Percentiles rank a stretch among this genome's conserved stretches.
These are phyloP conservation scores for Rhodamnia rubescens DNA, from an alignment of 345 rosid species.

Conservation along the genomic window DNA sequence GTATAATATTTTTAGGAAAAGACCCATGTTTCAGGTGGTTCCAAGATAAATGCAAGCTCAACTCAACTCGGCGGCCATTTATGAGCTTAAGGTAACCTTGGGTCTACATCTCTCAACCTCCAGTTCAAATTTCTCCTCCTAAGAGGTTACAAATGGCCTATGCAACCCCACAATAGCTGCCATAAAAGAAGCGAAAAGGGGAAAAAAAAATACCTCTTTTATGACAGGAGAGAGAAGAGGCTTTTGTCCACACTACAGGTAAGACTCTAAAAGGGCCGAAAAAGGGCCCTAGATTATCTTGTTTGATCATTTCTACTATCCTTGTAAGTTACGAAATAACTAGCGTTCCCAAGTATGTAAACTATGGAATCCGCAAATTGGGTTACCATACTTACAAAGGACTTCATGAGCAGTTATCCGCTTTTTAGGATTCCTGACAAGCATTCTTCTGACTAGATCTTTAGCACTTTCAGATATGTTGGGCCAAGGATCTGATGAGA, in stretches of 20 bases:
- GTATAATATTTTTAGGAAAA: not conserved
- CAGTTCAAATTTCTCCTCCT: not conserved
- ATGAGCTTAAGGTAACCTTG: not conserved
- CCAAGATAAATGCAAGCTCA: not conserved
- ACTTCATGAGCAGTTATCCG: constrained; percentile 75
- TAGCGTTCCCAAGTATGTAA: not conserved
- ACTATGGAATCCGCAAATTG: not conserved
- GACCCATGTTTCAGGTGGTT: not conserved
- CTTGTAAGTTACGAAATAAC: not conserved
- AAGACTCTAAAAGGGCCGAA: not conserved
- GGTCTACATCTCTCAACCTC: not conserved
- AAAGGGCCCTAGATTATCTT: not conserved
- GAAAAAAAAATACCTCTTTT: not conserved
- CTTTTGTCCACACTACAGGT: not conserved
- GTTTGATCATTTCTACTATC: not conserved
- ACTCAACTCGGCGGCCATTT: not conserved
- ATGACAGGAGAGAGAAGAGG: not conserved
- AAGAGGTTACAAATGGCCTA: not conserved
- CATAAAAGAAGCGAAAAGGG: not conserved
- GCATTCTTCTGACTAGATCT: constrained; percentile 75
- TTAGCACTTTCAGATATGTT: constrained; percentile 66
- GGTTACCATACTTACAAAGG: constrained; percentile 35
- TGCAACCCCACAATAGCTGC: not conserved
- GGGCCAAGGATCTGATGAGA: constrained; percentile 88
- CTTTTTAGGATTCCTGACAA: constrained; percentile 46